phyloP scores from a whole-genome alignment of 768 basidiomycete genomes.

The Auricularia auricula-judae region DNA sequence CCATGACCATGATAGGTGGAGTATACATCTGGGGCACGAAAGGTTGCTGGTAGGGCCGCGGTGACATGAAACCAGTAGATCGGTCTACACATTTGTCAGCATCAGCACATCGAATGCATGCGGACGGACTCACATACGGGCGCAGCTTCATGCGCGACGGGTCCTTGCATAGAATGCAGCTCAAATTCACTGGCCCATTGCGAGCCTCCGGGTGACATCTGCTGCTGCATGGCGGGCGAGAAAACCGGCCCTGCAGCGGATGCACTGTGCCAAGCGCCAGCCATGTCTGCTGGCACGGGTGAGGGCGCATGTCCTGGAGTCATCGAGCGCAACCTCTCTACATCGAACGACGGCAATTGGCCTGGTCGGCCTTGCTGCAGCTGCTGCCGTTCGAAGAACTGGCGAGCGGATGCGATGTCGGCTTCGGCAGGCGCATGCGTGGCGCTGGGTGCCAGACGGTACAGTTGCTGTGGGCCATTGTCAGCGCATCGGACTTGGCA shows the following conservation, averaged over 20 bases:
- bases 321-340: neutral
- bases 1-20: conserved; percentile 15
- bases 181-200: neutral
- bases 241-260: conserved; percentile 6
- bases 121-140: neutral
- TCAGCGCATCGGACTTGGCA: no score
- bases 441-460: conserved; percentile 58
- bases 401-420: conserved; percentile 64
- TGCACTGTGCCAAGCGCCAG: neutral
- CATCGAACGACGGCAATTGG: neutral
- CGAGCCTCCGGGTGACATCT: conserved; percentile 6
- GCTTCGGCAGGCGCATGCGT: conserved; percentile 41
- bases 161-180: neutral
- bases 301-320: neutral
- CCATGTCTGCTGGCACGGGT: neutral
- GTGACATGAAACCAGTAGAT: neutral
- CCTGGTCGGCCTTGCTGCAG: neutral
- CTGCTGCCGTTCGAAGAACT: conserved; percentile 44
- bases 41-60: neutral
- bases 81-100: neutral
- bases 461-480: conserved; percentile 36
- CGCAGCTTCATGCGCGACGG: conserved; percentile 4
- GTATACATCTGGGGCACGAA: conserved; percentile 4
- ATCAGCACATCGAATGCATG: neutral
- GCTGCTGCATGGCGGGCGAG: conserved; percentile 25